Conservation (phyloP, 495 filamentous ascomycete species). For the Evernia prunastri region DNA sequence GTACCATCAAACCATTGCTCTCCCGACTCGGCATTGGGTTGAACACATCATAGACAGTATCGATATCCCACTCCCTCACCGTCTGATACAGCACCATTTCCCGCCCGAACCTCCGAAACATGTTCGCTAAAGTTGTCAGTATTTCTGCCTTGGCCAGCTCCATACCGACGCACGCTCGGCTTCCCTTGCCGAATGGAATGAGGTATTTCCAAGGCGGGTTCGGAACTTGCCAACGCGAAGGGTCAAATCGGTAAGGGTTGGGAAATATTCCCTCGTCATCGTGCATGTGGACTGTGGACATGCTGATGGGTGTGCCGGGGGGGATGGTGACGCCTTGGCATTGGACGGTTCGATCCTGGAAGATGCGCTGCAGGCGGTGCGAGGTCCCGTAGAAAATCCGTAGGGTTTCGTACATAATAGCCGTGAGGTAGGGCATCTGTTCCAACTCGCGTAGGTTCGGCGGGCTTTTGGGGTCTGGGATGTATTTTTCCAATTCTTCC, state of each 20-base stretch:
- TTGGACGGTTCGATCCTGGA: constrained; percentile 21
- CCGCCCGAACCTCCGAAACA: constrained; percentile 38
- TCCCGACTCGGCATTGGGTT: constrained; percentile 10
- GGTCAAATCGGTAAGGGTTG: constrained; percentile 25
- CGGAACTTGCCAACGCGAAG: constrained; percentile 21
- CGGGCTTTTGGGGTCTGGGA: constrained; percentile 25
- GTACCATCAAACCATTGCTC: constrained; percentile 21
- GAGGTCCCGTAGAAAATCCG: constrained; percentile 33
- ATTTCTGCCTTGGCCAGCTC: constrained; percentile 44
- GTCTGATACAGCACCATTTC: constrained; percentile 31
- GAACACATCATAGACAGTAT: constrained; percentile 15
- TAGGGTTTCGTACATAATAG: constrained; percentile 40
- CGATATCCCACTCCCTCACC: constrained; percentile 21
- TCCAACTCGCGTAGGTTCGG: constrained; percentile 29
- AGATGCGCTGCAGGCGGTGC: constrained; percentile 28
- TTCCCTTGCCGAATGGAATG: constrained; percentile 31
- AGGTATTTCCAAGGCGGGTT: constrained; percentile 22
- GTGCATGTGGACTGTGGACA: constrained; percentile 31
- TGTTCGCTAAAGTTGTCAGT: constrained; percentile 36
- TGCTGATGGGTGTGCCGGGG: constrained; percentile 34
- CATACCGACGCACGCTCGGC: constrained; percentile 35
- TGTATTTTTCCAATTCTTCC: constrained; percentile 24
- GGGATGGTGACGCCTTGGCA: constrained; percentile 32
- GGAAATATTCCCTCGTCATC: constrained; percentile 25
- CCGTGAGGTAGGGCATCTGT: constrained; percentile 36